Conservation (phyloP, 2,329 filamentous ascomycete genomes). For the Ophiostoma sp. region DNA sequence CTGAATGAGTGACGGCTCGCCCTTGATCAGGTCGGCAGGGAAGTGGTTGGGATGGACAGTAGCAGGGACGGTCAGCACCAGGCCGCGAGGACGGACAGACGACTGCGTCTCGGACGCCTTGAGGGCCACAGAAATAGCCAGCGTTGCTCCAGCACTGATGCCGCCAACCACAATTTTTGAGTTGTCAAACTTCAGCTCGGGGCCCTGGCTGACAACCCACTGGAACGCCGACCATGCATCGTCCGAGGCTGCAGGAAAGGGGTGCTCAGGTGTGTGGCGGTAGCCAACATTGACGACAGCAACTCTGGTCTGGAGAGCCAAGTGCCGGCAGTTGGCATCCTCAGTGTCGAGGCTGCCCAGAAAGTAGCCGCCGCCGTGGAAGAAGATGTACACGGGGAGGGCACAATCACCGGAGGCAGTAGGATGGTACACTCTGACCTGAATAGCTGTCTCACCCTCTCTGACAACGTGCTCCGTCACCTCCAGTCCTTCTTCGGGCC, state of each 20-base stretch:
- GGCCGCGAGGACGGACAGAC: background rate
- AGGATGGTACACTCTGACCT: background rate
- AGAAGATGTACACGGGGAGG: slow-evolving; percentile 38
- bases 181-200: slow-evolving; percentile 36
- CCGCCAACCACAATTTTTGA: slow-evolving; percentile 45
- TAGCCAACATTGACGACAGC: slow-evolving; percentile 54
- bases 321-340: slow-evolving; percentile 44
- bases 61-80: background rate
- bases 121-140: slow-evolving; percentile 31
- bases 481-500: background rate
- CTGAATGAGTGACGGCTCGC: background rate
- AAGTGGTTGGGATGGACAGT: slow-evolving; percentile 12
- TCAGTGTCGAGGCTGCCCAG: slow-evolving; percentile 46
- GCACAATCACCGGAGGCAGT: background rate
- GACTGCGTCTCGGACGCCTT: slow-evolving; percentile 37
- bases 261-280: slow-evolving; percentile 52
- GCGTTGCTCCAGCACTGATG: slow-evolving; percentile 45
- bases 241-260: slow-evolving; percentile 48
- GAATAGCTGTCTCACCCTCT: background rate
- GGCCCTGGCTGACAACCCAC: slow-evolving; percentile 45
- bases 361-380: slow-evolving; percentile 54
- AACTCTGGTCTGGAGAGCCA: background rate
- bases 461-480: background rate
- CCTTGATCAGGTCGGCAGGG: background rate
- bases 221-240: slow-evolving; percentile 53